Evolutionary conservation across 257 asterid species (phyloP).

Genomic region (Solanum chilense): DNA sequence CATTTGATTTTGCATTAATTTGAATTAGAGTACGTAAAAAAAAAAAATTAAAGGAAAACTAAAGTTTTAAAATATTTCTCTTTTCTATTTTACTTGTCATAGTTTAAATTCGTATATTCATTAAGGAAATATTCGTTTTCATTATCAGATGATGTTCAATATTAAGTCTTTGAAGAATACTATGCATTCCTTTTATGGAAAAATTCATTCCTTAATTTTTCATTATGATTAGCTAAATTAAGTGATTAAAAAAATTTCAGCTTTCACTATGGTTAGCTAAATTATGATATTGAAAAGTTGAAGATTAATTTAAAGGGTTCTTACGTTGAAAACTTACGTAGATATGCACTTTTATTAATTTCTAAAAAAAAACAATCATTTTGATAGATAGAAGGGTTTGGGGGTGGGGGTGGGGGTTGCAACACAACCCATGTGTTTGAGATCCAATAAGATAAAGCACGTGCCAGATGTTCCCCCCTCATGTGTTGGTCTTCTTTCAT

Average conservation of each 20-base stretch:
- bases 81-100: no score
- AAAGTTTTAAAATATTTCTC: not conserved
- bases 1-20: not conserved
- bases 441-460: not conserved
- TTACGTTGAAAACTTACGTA: not conserved
- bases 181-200: not conserved
- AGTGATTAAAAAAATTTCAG: no score
- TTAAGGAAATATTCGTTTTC: no score
- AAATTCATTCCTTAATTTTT: not conserved
- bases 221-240: no score
- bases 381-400: not conserved
- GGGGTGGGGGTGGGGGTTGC: not conserved
- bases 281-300: no score
- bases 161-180: not conserved
- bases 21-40: not conserved
- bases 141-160: no score
- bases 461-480: not conserved
- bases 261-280: no score
- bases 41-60: not conserved
- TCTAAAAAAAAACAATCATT: not conserved
- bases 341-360: not conserved
- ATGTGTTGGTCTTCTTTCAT: not conserved
- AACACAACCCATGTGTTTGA: not conserved
- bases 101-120: fast-evolving
- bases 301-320: not conserved